A percentile compares a stretch with the other conserved stretches of the same genome.
These are phyloP conservation scores for Trichoderma oligosporum DNA, from an alignment of 2,329 filamentous ascomycete species.

Conservation along the genomic window DNA sequence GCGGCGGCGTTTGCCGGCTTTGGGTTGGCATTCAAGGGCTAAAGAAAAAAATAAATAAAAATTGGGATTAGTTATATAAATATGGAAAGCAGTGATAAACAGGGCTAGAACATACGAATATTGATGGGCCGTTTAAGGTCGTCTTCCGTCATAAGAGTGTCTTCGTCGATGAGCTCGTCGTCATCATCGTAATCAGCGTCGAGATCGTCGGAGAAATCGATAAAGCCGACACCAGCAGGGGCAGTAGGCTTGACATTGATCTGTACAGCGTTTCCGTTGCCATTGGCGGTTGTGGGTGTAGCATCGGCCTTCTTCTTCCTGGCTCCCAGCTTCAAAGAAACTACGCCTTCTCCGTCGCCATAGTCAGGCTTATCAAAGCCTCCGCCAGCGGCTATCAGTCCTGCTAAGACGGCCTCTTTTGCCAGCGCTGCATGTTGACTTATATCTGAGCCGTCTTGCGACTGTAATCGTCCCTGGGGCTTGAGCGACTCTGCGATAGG, in stretches of 20 bases:
- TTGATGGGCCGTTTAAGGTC: constrained; percentile 74
- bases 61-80: constrained; percentile 21
- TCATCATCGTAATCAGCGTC: constrained; percentile 54
- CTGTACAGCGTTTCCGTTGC: constrained; percentile 43
- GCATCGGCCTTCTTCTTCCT: constrained; percentile 36
- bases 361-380: constrained; percentile 70
- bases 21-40: constrained; percentile 83
- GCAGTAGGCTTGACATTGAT: constrained; percentile 37
- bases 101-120: constrained; percentile 62
- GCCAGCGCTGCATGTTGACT: neutral
- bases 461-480: constrained; percentile 17
- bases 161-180: constrained; percentile 88
- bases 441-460: constrained; percentile 12
- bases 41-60: too few relatives aligned
- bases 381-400: constrained; percentile 60
- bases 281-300: constrained; percentile 29
- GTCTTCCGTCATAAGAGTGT: constrained; percentile 78
- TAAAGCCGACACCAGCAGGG: constrained; percentile 61
- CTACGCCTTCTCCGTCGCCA: constrained; percentile 51
- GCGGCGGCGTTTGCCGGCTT: constrained; percentile 80
- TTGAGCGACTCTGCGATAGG: constrained; percentile 18
- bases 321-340: constrained; percentile 44
- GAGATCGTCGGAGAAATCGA: constrained; percentile 60
- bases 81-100: neutral
- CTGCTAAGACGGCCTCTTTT: constrained; percentile 80